Base-by-base conservation (phyloP, 495 filamentous ascomycete genomes). In the Penicillium argentinense region DNA sequence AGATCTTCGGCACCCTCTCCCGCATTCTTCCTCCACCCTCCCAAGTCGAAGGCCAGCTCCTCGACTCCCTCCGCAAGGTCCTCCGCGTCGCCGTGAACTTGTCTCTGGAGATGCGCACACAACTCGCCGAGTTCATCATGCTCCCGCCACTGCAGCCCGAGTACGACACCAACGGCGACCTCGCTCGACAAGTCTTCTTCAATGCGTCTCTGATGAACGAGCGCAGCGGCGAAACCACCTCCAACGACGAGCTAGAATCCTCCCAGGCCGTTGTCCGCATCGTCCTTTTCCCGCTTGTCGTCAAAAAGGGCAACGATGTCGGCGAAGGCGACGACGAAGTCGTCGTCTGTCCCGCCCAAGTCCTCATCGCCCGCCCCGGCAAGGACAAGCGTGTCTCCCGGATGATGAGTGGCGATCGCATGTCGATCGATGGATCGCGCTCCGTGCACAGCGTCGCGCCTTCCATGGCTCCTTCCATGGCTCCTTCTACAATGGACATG, bases 41-140 rank as follows among this genome's bases (percentile, higher is more conserved):
- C 24, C 78, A 91, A 49, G 75, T 90, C 16, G 84, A 88, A 56
- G 58, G 64, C 0, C 84, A 90, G 53, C 83, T 96, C 18, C 76
- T 87, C 29, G 80, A 86, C 2, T 89, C 90, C 29, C 80, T 98
- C 30, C 84, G 84, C 51, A 88, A 88, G 56, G 86, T 97, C 12
- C 78, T 97, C 51, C 79, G 78, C 45, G 77, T 87, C 23, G 92
- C 93, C 0, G 92, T 92, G 25, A 85, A 84, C 30, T 77, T 98
- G 3, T 88, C 91, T 3, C 82, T 97, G 51, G 90, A 97, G 73
- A 97, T 98, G 95, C 88, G 93, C 54, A 92, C 85, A 13, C 93
- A 98, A 63, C 78, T 91, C 11, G 89, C 93, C 13, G 91, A 97
- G 66, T 98, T 92, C 68, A 89, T 93, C 67, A 97, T 98, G 91